Percentiles rank a stretch among this genome's conserved stretches.
phyloP scores from a whole-genome alignment of 1,139 yeast species.

The Geotrichum klebahnii region DNA sequence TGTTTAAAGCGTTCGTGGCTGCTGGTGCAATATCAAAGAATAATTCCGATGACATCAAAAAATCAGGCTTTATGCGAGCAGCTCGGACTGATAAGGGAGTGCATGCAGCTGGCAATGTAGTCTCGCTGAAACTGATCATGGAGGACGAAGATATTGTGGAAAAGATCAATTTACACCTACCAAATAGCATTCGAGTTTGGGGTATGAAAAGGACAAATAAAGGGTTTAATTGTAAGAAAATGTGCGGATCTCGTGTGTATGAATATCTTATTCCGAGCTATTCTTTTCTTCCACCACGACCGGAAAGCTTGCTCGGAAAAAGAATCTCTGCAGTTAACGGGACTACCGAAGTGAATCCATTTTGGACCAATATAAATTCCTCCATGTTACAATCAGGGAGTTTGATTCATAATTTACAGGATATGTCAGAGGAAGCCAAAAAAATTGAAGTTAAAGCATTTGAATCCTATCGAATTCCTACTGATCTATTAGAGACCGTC shows the following conservation, averaged over 20 bases:
- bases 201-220: conserved; percentile 85
- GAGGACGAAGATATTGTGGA: conserved; percentile 58
- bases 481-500: conserved; percentile 56
- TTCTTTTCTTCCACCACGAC: conserved; percentile 82
- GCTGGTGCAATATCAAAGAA: conserved; percentile 90
- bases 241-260: conserved; percentile 90
- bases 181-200: conserved; percentile 88
- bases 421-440: too few relatives aligned
- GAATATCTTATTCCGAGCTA: conserved; percentile 91
- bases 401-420: too few relatives aligned
- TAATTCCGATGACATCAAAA: conserved; percentile 84
- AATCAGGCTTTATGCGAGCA: conserved; percentile 87
- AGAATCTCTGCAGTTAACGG: conserved; percentile 9
- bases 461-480: conserved; percentile 61
- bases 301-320: conserved; percentile 36
- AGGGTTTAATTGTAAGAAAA: conserved; percentile 87
- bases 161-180: conserved; percentile 69
- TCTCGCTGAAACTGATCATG: conserved; percentile 79
- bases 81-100: conserved; percentile 99
- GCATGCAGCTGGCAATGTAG: conserved; percentile 95
- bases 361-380: conserved; percentile 32
- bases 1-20: conserved; percentile 75
- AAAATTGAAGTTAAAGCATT: conserved; percentile 62
- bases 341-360: conserved; percentile 16
- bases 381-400: too few relatives aligned